These are phyloP conservation scores for Hygrocybe coccinea DNA, from an alignment of 768 basidiomycete species.

Conservation along the genomic window DNA sequence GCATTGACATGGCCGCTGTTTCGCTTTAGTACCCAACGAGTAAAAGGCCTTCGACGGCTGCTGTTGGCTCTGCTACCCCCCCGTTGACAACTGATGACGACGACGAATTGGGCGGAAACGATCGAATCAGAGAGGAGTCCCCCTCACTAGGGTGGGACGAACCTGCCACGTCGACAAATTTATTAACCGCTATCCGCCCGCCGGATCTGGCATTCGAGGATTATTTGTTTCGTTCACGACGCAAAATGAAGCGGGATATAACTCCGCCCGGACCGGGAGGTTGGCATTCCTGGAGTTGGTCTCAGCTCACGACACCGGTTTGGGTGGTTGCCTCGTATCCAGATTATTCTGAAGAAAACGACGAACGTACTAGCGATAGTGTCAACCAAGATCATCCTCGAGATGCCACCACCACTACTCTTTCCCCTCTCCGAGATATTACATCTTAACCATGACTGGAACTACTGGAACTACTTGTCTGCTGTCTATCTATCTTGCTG, in stretches of 20 bases:
- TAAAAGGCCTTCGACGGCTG: conserved; percentile 25
- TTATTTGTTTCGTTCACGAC: conserved; percentile 31
- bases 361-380: not conserved
- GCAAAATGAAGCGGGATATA: conserved; percentile 20
- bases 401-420: not conserved
- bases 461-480: not conserved
- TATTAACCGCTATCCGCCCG: conserved; percentile 9
- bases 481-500: conserved; percentile 4
- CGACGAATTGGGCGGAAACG: conserved; percentile 10
- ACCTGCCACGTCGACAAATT: not conserved
- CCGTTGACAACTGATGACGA: conserved; percentile 35
- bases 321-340: conserved; percentile 12
- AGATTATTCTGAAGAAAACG: not conserved
- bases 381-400: not conserved
- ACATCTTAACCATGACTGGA: not conserved
- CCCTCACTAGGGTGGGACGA: conserved; percentile 5
- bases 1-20: not conserved
- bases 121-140: conserved; percentile 2
- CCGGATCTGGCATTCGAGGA: conserved; percentile 22
- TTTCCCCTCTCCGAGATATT: not conserved
- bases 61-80: conserved; percentile 29
- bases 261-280: conserved; percentile 12
- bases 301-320: conserved; percentile 34
- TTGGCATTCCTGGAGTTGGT: conserved; percentile 45
- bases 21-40: not conserved